Evolutionary conservation across 2,329 filamentous ascomycete genomes (phyloP), one percentile per base, ranked within the genome.

Genomic region (Fusarium citri): DNA sequence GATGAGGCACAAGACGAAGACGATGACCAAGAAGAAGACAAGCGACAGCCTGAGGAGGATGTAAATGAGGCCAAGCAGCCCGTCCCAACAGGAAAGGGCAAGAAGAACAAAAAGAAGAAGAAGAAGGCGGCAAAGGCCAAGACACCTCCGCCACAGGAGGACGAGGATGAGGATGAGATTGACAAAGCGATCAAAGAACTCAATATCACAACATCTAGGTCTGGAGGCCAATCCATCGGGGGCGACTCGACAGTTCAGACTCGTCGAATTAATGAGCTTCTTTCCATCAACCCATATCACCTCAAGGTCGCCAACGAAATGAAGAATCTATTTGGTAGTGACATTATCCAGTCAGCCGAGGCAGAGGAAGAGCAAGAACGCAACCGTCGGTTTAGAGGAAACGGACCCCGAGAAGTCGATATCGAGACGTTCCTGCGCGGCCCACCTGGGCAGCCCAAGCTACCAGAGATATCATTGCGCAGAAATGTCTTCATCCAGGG

Each of bases 281-380:
- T 89, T 3, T 78, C 80, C 30, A 83, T 88, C 73, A 86, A 86
- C 72, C 88, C 90, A 1, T 87, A 92, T 71, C 89, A 94, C 72
- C 86, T 99, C 14, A 94, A 95, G 77, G 93, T 93, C 10, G 85
- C 91, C 37, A 97, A 97, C 75, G 96, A 99, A 82, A 98, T 99
- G 94, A 91, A 86, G 53, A 83, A 81, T 30, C 78, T 89, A 4
- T 89, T 86, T 78, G 88, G 84, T 9, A 83, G 82, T 69, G 88
- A 84, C 58, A 87, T 83, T 75, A 91, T 86, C 79, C 88, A 83
- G 75, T 85, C 82, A 2, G 86, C 83, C 11, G 77, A 83, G 18
- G 82, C 79, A 9, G 86, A 87, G 62, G 85, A 87, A 60, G 81
- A 82, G 50, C 80, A 81, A 40, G 80, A 85, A 67, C 78, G 78